These are phyloP conservation scores for Cladophialophora exuberans DNA, from an alignment of 2,329 filamentous ascomycete species.

Conservation along the genomic window DNA sequence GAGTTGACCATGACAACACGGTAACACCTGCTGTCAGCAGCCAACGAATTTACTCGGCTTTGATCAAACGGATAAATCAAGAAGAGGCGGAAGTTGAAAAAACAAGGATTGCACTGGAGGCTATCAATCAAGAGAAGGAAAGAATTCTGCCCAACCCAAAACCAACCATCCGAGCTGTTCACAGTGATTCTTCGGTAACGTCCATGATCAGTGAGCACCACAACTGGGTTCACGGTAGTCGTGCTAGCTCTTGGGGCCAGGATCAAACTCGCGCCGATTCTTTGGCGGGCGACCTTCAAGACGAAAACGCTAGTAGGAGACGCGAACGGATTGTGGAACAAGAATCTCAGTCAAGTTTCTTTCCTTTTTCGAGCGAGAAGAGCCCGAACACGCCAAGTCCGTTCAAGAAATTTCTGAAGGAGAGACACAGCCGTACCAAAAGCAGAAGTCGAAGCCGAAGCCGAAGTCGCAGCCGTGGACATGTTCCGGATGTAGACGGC, in stretches of 20 bases:
- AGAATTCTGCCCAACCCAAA: not conserved
- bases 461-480: not conserved
- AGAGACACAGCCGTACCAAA: constrained; percentile 9
- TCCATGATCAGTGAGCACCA: constrained; percentile 6
- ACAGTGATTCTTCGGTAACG: constrained; percentile 22
- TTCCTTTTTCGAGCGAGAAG: constrained; percentile 25
- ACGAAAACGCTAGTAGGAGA: constrained; percentile 15
- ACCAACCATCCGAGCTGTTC: constrained; percentile 23
- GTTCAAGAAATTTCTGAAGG: constrained; percentile 24
- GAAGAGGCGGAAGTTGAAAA: constrained; percentile 34
- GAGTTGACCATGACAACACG: constrained; percentile 28
- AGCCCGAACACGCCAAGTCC: constrained; percentile 24
- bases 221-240: constrained; percentile 6
- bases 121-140: constrained; percentile 15
- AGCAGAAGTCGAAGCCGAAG: constrained; percentile 4
- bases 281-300: constrained; percentile 5
- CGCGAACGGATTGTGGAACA: constrained; percentile 17
- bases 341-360: constrained; percentile 30
- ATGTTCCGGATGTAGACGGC: constrained; percentile 11
- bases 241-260: constrained; percentile 8
- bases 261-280: not conserved
- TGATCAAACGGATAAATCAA: constrained; percentile 46
- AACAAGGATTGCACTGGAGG: constrained; percentile 23
- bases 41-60: constrained; percentile 47
- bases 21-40: constrained; percentile 38